Percentiles rank a stretch among this genome's conserved stretches.
Conservation (phyloP, 306 rosid genomes). For the Cucurbita maxima region DNA sequence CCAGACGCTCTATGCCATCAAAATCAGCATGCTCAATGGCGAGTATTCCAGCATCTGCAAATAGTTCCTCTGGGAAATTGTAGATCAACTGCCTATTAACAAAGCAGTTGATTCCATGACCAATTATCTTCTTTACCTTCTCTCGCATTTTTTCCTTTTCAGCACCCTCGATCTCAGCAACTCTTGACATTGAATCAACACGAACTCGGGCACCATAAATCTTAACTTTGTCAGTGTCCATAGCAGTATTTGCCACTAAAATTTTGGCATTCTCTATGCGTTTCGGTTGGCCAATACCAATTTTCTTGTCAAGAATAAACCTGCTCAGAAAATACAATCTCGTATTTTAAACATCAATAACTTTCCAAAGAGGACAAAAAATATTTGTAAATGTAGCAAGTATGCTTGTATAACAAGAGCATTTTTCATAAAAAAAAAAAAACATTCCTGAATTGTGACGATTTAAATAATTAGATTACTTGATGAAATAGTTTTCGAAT, state of each 20-base stretch:
- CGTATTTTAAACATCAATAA: background rate
- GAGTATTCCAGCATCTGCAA: conserved; percentile 91
- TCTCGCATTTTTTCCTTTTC: conserved; percentile 95
- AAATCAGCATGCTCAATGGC: conserved; percentile 99
- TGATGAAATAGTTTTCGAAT: background rate
- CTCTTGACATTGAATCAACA: conserved; percentile 84
- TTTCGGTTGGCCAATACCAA: conserved; percentile 95
- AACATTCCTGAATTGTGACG: background rate
- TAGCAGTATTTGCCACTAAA: conserved; percentile 93
- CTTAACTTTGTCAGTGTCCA: conserved; percentile 97
- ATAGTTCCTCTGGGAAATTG: conserved; percentile 95
- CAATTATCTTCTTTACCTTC: conserved; percentile 85
- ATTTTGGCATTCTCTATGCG: conserved; percentile 85
- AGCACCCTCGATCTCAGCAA: conserved; percentile 91
- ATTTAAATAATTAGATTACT: background rate
- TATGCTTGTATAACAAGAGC: background rate
- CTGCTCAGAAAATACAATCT: conserved; percentile 24
- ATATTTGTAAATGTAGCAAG: background rate
- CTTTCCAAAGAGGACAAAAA: too few species aligned
- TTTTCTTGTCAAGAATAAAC: conserved; percentile 97
- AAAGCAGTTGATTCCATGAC: conserved; percentile 83
- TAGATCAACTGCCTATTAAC: conserved; percentile 88
- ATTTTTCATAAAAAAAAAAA: background rate
- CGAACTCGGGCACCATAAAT: conserved; percentile 93
- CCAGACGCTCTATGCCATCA: conserved; percentile 89